Evolutionary conservation across 345 rosid species (phyloP), one percentile per base, ranked within the genome.

Genomic region (Gossypium anomalum): DNA sequence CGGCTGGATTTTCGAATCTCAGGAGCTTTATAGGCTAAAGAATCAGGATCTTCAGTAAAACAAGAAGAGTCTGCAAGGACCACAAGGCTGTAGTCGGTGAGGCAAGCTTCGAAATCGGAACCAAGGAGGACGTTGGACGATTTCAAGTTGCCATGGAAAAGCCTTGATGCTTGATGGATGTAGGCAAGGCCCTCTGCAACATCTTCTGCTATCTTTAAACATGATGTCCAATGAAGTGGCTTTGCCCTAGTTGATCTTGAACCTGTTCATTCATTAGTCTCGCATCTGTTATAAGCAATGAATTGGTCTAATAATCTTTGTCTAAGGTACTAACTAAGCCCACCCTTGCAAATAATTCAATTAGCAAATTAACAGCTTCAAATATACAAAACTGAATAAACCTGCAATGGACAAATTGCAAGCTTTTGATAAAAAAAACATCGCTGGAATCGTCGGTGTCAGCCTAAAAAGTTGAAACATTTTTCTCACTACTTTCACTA

Each of bases 181-280:
- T 89, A 88, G 14, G 87, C 87, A 34, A 92, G 92, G 38, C 97
- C 95, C 73, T 87, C 90, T 7, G 93, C 95, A 66, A 89, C 95
- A 82, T 92, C 98, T 79, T 92, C 98, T 22, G 97, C 95, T 77
- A 94, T 92, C 83, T 94, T 94, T 63, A 92, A 84, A 81, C 97
- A 92, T 22, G 98, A 94, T 51, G 98, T 91, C 97, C 97, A 94
- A 60, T 92, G 95, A 62, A 92, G 89, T 45, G 97, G 97, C 80
- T 89, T 94, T 29, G 97, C 92, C 77, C 92, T 86, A 19, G 88
- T 79, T 1, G 97, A 86, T 86, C 97, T 85, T 48, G 97, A 92
- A 78, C 97, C 98, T 94, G 85, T 47, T 47, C 51, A 47, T 75
- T 73, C 75, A 59, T 19, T 1, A 38, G 19, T 38, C 29, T 68